These are phyloP conservation scores for Drechslera avenae DNA, from an alignment of 2,329 filamentous ascomycete species.

Conservation along the genomic window DNA sequence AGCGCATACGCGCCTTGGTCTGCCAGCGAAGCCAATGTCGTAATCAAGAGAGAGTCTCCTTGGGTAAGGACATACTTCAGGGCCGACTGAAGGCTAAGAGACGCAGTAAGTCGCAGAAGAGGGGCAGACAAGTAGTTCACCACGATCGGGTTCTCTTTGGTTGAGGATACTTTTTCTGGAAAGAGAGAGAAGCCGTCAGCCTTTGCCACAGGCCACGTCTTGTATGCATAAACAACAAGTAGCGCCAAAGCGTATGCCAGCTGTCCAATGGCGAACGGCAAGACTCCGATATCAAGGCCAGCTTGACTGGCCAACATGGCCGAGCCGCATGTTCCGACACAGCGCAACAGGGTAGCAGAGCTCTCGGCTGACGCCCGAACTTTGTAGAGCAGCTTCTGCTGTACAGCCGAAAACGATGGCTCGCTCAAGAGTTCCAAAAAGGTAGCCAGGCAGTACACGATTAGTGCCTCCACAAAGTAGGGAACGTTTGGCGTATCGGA, in stretches of 20 bases:
- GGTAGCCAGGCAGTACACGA: constrained; percentile 62
- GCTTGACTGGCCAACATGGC: constrained; percentile 67
- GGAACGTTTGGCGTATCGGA: constrained; percentile 61
- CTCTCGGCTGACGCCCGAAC: constrained; percentile 83
- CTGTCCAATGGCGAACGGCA: constrained; percentile 91
- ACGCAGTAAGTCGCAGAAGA: constrained; percentile 75
- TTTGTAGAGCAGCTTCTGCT: constrained; percentile 79
- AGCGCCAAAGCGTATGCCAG: constrained; percentile 73
- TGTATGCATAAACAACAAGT: constrained; percentile 70
- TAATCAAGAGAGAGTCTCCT: constrained; percentile 88
- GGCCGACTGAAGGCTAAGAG: constrained; percentile 82
- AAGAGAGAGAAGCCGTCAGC: constrained; percentile 72
- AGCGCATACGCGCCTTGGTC: constrained; percentile 92
- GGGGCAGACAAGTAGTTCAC: constrained; percentile 65
- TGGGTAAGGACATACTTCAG: constrained; percentile 95
- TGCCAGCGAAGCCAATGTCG: constrained; percentile 72
- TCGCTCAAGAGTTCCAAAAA: constrained; percentile 81
- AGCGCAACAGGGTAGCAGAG: constrained; percentile 77
- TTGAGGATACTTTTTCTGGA: constrained; percentile 50
- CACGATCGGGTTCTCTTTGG: constrained; percentile 27
- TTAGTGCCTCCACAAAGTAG: constrained; percentile 64
- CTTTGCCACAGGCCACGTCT: constrained; percentile 62
- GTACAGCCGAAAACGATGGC: constrained; percentile 86
- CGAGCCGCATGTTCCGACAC: constrained; percentile 71
- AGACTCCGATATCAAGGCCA: constrained; percentile 67